These are phyloP conservation scores for Wilcoxina mikolae DNA, from an alignment of 495 filamentous ascomycete genomes.

Conservation along the genomic window DNA sequence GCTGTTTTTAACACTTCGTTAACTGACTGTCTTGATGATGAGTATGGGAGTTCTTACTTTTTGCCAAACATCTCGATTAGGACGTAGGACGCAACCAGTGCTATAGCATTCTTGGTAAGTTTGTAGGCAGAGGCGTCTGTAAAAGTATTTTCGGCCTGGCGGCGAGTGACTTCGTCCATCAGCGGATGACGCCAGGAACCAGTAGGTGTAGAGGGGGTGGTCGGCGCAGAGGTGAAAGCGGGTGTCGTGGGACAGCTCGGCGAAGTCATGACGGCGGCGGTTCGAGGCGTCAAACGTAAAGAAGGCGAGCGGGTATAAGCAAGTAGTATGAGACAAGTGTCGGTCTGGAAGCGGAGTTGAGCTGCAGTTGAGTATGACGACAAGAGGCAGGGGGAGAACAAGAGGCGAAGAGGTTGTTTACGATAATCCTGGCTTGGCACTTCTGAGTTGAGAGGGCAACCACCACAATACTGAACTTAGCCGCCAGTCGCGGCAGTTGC, in stretches of 20 bases:
- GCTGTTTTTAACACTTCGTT: not conserved
- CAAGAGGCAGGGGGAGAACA: not conserved
- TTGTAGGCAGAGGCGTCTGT: constrained; percentile 50
- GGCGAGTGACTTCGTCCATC: constrained; percentile 58
- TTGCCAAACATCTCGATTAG: constrained; percentile 10
- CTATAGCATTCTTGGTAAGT: constrained; percentile 47
- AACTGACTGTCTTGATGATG: not conserved
- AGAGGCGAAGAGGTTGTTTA: not conserved
- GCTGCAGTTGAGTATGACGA: not conserved
- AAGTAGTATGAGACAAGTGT: not conserved
- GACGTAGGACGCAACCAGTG: constrained; percentile 38
- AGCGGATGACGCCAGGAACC: constrained; percentile 83
- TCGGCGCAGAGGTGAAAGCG: constrained; percentile 17
- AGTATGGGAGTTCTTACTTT: not conserved
- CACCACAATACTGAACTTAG: not conserved
- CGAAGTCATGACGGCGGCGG: not conserved
- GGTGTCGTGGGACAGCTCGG: constrained; percentile 15
- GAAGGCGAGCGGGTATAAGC: not conserved
- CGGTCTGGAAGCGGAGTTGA: not conserved
- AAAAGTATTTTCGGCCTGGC: constrained; percentile 60
- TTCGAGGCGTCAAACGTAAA: not conserved
- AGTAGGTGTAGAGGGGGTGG: constrained; percentile 36
- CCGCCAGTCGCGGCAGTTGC: not conserved
- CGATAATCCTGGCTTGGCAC: not conserved
- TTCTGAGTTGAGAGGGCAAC: not conserved